A percentile compares a stretch with the other conserved stretches of the same genome.
Evolutionary conservation across 257 asterid species (phyloP).

Genomic region (Solanum virginianum): DNA sequence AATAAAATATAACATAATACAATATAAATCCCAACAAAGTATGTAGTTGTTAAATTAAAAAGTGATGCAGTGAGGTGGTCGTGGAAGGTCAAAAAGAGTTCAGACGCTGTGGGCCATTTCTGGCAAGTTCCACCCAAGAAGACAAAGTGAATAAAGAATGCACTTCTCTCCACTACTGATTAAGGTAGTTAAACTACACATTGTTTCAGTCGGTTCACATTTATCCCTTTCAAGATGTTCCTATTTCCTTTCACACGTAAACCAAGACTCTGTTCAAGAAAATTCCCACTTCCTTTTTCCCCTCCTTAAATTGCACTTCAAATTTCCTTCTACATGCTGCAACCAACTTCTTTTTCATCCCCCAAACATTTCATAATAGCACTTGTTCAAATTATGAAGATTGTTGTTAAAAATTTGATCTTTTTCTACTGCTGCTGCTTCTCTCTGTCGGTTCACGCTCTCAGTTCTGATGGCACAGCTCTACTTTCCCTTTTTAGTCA

Average conservation of each 20-base stretch:
- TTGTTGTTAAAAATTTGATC: slow-evolving; percentile 1
- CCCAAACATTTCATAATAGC: neutral
- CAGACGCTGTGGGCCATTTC: too few species aligned
- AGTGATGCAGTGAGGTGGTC: too few species aligned
- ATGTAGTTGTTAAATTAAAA: too few species aligned
- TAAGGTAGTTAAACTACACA: neutral
- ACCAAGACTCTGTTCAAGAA: neutral
- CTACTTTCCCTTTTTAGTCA: slow-evolving; percentile 49
- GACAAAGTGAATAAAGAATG: neutral
- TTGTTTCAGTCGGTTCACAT: neutral
- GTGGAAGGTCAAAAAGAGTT: neutral
- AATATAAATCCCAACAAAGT: too few species aligned
- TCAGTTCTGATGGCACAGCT: slow-evolving; percentile 44
- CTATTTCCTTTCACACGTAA: neutral
- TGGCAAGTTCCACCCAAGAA: too few species aligned
- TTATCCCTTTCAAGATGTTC: neutral
- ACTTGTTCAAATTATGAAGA: slow-evolving; percentile 12
- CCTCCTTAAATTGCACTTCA: neutral
- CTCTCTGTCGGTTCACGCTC: slow-evolving; percentile 11
- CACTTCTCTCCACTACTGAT: neutral
- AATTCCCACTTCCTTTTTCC: neutral
- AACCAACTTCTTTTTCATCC: neutral
- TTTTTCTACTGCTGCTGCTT: slow-evolving; percentile 24
- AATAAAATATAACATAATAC: too few species aligned
- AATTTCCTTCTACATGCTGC: neutral